These are phyloP conservation scores for Saccharum hybrid DNA, from an alignment of 202 grass and related monocot genomes.

Conservation along the genomic window DNA sequence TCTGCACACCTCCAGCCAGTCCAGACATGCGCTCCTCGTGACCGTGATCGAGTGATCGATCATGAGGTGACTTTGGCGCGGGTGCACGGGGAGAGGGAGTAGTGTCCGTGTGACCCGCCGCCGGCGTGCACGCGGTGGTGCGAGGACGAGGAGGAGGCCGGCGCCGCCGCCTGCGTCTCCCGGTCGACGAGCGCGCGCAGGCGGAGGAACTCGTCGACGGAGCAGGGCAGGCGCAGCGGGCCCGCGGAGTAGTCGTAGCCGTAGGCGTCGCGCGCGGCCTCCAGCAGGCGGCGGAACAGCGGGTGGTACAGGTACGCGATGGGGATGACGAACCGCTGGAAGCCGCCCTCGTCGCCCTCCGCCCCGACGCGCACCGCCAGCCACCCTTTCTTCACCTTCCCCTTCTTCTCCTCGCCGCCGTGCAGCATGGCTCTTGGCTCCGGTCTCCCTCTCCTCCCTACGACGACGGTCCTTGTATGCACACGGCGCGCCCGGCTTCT, in stretches of 20 bases:
- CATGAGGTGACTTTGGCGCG: constrained; percentile 49
- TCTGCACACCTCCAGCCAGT: constrained; percentile 16
- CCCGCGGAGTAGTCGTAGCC: constrained; percentile 73
- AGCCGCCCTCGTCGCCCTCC: constrained; percentile 52
- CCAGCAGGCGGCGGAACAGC: constrained; percentile 66
- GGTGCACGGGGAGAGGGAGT: constrained; percentile 48
- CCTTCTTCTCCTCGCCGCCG: constrained; percentile 66
- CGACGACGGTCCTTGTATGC: background rate
- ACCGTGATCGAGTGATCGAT: background rate
- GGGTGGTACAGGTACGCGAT: constrained; percentile 96
- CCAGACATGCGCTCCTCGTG: background rate
- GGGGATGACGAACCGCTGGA: constrained; percentile 75
- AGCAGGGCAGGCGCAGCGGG: constrained; percentile 81
- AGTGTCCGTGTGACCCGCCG: constrained; percentile 18
- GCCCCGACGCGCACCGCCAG: constrained; percentile 69
- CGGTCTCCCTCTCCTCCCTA: too few species aligned
- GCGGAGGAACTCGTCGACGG: constrained; percentile 86
- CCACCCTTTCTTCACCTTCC: constrained; percentile 95
- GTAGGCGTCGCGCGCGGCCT: constrained; percentile 74
- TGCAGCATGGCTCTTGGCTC: constrained; percentile 8
- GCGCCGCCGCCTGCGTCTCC: constrained; percentile 30
- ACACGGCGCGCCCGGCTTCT: background rate
- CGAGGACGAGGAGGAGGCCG: background rate
- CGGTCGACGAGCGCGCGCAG: constrained; percentile 73
- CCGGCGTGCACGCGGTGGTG: constrained; percentile 53